Percentiles rank a stretch among this genome's conserved stretches.
phyloP scores from a whole-genome alignment of 2,329 filamentous ascomycete species.

The Pseudogymnoascus sp. region DNA sequence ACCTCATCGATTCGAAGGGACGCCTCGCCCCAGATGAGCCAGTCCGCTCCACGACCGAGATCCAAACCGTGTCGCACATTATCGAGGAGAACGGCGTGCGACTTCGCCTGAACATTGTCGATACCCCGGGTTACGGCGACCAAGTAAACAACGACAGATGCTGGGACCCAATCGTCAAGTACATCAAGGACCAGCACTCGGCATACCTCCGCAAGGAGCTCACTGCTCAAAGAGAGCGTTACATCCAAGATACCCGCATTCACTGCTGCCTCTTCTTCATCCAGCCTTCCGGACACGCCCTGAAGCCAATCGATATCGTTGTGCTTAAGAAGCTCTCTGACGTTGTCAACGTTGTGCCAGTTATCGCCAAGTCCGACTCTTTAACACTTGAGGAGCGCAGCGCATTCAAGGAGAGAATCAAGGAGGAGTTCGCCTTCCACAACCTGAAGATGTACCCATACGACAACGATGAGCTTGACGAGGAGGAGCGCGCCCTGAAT shows the following conservation, averaged over 20 bases:
- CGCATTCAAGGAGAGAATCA: constrained; percentile 98
- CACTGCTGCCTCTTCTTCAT: constrained; percentile 99
- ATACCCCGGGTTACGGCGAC: constrained; percentile 96
- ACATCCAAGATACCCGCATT: constrained; percentile 98
- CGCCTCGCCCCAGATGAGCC: constrained; percentile 86
- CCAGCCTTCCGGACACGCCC: constrained; percentile 91
- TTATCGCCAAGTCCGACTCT: constrained; percentile 97
- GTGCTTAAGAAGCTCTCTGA: constrained; percentile 99
- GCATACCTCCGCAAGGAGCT: constrained; percentile 99
- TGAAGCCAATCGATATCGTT: constrained; percentile 99
- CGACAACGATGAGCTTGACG: constrained; percentile 97
- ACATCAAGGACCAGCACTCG: constrained; percentile 99
- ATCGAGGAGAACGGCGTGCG: constrained; percentile 99
- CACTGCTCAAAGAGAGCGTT: constrained; percentile 95
- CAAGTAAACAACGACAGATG: constrained; percentile 99
- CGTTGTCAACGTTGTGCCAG: constrained; percentile 97
- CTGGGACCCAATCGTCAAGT: constrained; percentile 99
- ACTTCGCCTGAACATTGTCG: constrained; percentile 95
- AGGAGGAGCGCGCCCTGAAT: constrained; percentile 90
- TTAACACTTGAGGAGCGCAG: constrained; percentile 91
- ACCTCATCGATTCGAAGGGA: constrained; percentile 98
- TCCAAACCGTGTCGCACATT: constrained; percentile 94
- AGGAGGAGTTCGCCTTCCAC: constrained; percentile 99
- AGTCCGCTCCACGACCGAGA: constrained; percentile 93
- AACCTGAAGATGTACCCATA: constrained; percentile 99